A percentile compares a stretch with the other conserved stretches of the same genome.
These are phyloP conservation scores for Alternaria sp. DNA, from an alignment of 2,329 filamentous ascomycete genomes.

Conservation along the genomic window DNA sequence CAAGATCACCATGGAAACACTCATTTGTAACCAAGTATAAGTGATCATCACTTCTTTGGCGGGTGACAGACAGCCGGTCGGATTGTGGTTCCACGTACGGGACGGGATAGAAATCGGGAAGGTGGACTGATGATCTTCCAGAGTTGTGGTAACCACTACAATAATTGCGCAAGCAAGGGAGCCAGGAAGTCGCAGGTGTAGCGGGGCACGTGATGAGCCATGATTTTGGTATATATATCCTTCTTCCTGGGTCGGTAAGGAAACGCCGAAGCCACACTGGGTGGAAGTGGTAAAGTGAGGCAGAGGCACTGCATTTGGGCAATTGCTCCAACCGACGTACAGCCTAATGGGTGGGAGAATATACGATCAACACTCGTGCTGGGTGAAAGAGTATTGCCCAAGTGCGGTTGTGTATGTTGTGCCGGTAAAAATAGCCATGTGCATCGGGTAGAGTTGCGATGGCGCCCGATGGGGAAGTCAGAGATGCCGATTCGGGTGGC, in stretches of 20 bases:
- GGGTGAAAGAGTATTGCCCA: background rate
- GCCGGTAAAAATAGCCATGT: conserved; percentile 12
- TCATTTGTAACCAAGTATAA: background rate
- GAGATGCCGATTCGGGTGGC: conserved; percentile 29
- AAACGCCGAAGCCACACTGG: background rate
- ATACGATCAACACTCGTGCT: conserved; percentile 1
- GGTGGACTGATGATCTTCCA: conserved; percentile 4
- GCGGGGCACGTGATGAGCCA: conserved; percentile 2
- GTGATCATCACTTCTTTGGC: conserved; percentile 8
- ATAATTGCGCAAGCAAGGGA: background rate
- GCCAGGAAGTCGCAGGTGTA: conserved; percentile 1
- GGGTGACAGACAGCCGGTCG: conserved; percentile 3
- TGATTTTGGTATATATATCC: background rate
- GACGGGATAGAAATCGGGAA: background rate
- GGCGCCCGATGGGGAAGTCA: conserved; percentile 21
- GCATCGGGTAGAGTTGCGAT: conserved; percentile 12
- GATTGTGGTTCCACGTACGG: conserved; percentile 6
- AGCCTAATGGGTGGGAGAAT: background rate
- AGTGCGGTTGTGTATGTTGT: conserved; percentile 1
- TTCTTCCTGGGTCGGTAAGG: background rate
- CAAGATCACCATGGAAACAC: background rate
- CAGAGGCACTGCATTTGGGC: conserved; percentile 1
- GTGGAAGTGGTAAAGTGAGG: background rate
- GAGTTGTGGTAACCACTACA: conserved; percentile 1
- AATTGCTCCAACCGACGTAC: conserved; percentile 9